These are phyloP conservation scores for Tribonema minus DNA, from an alignment of 108 stramenopile species.

Conservation along the genomic window DNA sequence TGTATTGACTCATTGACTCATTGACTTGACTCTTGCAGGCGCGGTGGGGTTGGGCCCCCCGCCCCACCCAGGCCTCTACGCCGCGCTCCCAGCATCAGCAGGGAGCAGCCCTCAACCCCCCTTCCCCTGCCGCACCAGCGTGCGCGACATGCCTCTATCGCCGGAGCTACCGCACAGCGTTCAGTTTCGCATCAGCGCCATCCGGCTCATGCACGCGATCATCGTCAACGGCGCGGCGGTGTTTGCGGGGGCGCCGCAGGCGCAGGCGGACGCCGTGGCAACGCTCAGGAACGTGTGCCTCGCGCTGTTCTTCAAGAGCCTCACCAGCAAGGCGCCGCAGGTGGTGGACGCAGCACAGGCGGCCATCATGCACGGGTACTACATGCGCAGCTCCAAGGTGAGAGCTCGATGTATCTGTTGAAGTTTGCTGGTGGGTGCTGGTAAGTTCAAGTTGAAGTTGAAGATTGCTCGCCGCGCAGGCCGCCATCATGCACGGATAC, in stretches of 20 bases:
- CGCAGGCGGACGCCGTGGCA: neutral
- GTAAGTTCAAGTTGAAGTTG: no score
- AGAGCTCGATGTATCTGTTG: no score
- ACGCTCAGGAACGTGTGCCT: conserved; percentile 4
- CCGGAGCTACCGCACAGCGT: conserved; percentile 37
- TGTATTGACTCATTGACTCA: no score
- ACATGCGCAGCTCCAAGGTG: no score
- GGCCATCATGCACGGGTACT: conserved; percentile 16
- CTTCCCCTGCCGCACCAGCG: conserved; percentile 20
- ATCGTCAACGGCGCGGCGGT: neutral
- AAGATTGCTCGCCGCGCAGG: no score
- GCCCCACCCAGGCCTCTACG: neutral
- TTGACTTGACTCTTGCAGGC: no score
- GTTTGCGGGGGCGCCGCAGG: neutral
- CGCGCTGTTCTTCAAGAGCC: conserved; percentile 47
- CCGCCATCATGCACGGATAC: no score
- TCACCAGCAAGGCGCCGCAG: conserved; percentile 29
- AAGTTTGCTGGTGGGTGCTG: no score
- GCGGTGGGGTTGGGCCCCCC: neutral
- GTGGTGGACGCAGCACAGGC: conserved; percentile 43
- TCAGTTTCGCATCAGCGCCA: conserved; percentile 20
- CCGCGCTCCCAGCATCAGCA: neutral
- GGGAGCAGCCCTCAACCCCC: neutral
- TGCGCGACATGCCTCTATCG: conserved; percentile 31
- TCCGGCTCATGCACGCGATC: conserved; percentile 39